Percentiles rank a stretch among this genome's conserved stretches.
These are phyloP conservation scores for Lagenidium sp. DNA, from an alignment of 352 stramenopile species.

Conservation along the genomic window DNA sequence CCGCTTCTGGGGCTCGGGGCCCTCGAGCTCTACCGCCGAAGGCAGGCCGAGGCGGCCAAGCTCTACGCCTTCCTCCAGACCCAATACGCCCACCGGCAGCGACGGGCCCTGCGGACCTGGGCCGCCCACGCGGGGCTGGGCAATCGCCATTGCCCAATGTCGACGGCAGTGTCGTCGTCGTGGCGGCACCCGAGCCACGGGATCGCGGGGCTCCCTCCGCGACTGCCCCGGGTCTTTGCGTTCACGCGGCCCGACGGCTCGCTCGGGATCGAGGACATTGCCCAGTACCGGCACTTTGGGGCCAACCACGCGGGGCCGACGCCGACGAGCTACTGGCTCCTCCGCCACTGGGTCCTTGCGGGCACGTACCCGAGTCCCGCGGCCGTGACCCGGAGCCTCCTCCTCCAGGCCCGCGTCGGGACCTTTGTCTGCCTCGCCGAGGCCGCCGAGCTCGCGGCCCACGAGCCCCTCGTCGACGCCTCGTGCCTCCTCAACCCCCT, in stretches of 20 bases:
- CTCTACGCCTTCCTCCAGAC: slow-evolving; percentile 28
- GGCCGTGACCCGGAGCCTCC: slow-evolving; percentile 45
- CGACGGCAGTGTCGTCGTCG: too few relatives aligned
- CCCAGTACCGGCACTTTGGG: slow-evolving; percentile 57
- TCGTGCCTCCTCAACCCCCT: slow-evolving; percentile 5
- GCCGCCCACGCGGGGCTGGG: neutral
- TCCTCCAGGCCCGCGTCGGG: slow-evolving; percentile 53
- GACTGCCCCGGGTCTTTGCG: slow-evolving; percentile 29
- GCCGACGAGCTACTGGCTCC: slow-evolving; percentile 63
- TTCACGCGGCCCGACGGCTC: slow-evolving; percentile 24
- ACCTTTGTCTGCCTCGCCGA: slow-evolving; percentile 60
- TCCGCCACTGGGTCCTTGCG: slow-evolving; percentile 42
- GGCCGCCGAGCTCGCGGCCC: slow-evolving; percentile 20
- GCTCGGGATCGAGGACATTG: slow-evolving; percentile 45
- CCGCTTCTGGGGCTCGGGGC: slow-evolving; percentile 1
- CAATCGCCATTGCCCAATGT: too few relatives aligned
- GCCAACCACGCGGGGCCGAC: slow-evolving; percentile 50
- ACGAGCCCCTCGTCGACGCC: slow-evolving; percentile 10
- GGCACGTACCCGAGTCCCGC: slow-evolving; percentile 43
- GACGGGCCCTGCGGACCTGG: slow-evolving; percentile 20
- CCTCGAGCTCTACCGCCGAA: slow-evolving; percentile 30
- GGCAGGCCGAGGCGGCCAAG: slow-evolving; percentile 30
- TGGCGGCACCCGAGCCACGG: slow-evolving; percentile 64
- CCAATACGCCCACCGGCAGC: slow-evolving; percentile 20
- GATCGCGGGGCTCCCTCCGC: slow-evolving; percentile 41